Conservation (phyloP, 257 asterid genomes). For the Scutellaria baicalensis region DNA sequence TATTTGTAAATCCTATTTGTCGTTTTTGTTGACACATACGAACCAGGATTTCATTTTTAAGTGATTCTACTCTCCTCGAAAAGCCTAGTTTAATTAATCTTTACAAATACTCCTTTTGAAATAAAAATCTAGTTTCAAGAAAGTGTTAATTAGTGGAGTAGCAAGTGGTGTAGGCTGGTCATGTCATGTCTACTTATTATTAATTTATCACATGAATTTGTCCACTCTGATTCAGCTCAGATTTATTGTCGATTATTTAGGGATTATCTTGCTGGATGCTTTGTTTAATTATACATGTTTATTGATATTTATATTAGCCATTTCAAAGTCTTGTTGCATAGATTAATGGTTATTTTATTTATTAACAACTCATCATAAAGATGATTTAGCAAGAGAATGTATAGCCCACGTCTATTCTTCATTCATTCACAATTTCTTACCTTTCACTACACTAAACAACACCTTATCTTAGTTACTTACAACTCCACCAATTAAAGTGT, state of each 20-base stretch:
- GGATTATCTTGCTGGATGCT: too few relatives aligned
- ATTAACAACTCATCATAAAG: neutral
- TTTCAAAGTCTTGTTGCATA: too few relatives aligned
- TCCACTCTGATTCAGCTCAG: too few relatives aligned
- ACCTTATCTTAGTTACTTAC: constrained; percentile 13
- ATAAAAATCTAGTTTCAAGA: too few relatives aligned
- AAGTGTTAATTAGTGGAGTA: too few relatives aligned
- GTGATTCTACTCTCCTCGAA: neutral
- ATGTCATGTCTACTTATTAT: too few relatives aligned
- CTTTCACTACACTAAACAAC: constrained; percentile 24
- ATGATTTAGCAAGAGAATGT: neutral
- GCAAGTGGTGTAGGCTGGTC: too few relatives aligned
- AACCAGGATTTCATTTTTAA: neutral
- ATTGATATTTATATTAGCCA: too few relatives aligned
- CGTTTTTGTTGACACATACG: constrained; percentile 1
- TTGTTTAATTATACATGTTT: too few relatives aligned
- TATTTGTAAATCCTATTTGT: neutral
- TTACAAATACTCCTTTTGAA: too few relatives aligned
- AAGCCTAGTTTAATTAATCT: neutral
- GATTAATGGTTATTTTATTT: neutral
- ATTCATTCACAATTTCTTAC: constrained; percentile 14
- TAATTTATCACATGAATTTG: too few relatives aligned
- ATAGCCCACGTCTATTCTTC: neutral
- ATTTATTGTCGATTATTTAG: too few relatives aligned
- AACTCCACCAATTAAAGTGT: constrained; percentile 19